Evolutionary conservation across 108 stramenopile species (phyloP), one percentile per base, ranked within the genome.

Genomic region (Cyclotella sp.): DNA sequence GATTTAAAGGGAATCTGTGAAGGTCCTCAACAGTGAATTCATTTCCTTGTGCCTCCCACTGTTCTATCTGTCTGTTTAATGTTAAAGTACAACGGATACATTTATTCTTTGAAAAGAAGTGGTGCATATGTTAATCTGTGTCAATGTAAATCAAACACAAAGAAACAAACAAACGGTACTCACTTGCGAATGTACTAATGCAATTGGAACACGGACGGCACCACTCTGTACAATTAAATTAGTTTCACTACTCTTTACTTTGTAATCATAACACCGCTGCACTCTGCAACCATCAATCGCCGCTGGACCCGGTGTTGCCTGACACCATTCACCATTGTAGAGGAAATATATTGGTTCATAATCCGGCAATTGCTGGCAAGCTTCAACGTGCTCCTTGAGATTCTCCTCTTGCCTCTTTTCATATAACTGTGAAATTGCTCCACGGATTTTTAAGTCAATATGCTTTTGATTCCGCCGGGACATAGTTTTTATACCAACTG

Each of bases 101-200:
- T 58, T 58, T 58, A 58, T 58, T 58, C 57, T 58, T 21, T 14
- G 19, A 14, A 26, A 13, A 58, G n/a, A 14, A 26, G 57, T 28
- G 26, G 28, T 14, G 22, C 26, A 58, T 19, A 58, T 26, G 22
- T 26, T 28, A 21, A 26, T 58, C 21, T 4, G 18, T 52, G 21
- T 18, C 19, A 52, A 52, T 52, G 51, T 26, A 26, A 58, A 26
- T 9, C 13, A 58, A 21, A 21, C 9, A 26, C 28, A 58, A 58
- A 13, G 13, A 58, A 58, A 28, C 14, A 58, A 58, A 58, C 57
- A 58, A 58, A 49, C n/a, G 5, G 26, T 58, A 58, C 57, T 58
- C 28, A 58, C 57, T 58, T 58, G 57, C 13, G 57, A 58, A 29
- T 58, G 57, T 26, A 58, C 28, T 58, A 58, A 29, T 28, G 57